Evolutionary conservation across 352 stramenopile species (phyloP).

Genomic region (Phytophthora ramorum): DNA sequence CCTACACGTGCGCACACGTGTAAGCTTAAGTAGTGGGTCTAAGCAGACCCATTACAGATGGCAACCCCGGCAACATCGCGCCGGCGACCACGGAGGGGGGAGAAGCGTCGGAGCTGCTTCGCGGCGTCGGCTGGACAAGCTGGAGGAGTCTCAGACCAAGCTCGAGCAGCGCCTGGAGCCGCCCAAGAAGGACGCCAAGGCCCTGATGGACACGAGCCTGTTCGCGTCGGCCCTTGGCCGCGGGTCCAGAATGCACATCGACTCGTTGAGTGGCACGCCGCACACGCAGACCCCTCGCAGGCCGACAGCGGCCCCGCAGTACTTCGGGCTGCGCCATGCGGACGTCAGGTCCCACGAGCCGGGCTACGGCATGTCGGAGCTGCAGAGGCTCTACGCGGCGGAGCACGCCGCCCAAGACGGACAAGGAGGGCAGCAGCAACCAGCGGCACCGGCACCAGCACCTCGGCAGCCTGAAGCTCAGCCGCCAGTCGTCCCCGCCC

Average conservation of each 20-base stretch:
- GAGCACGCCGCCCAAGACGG: no score
- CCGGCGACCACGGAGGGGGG: neutral
- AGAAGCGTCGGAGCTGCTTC: constrained; percentile 2
- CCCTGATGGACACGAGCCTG: neutral
- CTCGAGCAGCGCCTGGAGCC: constrained; percentile 5
- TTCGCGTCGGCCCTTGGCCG: neutral
- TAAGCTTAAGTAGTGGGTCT: no score
- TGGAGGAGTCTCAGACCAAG: constrained; percentile 3
- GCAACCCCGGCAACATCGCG: neutral
- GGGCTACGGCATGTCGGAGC: no score
- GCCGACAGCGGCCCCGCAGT: neutral
- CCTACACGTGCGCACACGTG: no score
- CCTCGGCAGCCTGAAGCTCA: neutral
- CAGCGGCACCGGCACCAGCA: neutral
- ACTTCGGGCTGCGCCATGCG: neutral
- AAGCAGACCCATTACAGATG: no score
- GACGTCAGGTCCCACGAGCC: no score
- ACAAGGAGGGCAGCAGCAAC: no score
- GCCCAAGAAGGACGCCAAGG: constrained; percentile 1
- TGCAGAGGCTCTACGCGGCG: no score
- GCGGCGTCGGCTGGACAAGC: constrained; percentile 5
- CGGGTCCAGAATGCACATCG: neutral
- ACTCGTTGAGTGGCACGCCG: no score
- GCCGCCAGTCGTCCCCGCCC: neutral
- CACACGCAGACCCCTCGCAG: neutral